These are phyloP conservation scores for Schoenoplectus triqueter DNA, from an alignment of 202 grass and related monocot genomes.

Conservation along the genomic window DNA sequence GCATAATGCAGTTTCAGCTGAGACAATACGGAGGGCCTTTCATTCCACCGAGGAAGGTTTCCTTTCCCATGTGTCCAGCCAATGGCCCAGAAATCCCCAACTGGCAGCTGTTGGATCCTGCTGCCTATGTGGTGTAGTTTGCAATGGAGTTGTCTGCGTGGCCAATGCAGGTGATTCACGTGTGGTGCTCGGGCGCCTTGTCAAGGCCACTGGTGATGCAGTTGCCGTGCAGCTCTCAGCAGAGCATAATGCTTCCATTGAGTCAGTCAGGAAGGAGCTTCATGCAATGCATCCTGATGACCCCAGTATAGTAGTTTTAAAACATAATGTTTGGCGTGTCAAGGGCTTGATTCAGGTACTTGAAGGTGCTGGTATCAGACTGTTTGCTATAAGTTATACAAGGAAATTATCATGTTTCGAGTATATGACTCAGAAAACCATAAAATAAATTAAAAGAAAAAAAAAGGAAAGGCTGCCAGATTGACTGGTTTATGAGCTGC, in stretches of 20 bases:
- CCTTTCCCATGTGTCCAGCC: slow-evolving; percentile 64
- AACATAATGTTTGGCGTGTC: slow-evolving; percentile 96
- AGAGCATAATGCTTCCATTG: slow-evolving; percentile 73
- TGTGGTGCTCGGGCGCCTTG: slow-evolving; percentile 70
- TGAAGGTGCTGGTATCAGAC: background rate
- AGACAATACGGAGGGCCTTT: slow-evolving; percentile 77
- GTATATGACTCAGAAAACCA: too few species aligned
- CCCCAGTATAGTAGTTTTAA: slow-evolving; percentile 79
- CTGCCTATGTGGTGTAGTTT: slow-evolving; percentile 75
- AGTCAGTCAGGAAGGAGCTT: slow-evolving; percentile 79
- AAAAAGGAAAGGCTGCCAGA: too few species aligned
- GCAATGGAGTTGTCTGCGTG: slow-evolving; percentile 61
- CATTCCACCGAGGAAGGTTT: slow-evolving; percentile 88
- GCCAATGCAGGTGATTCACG: slow-evolving; percentile 84
- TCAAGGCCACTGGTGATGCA: slow-evolving; percentile 75
- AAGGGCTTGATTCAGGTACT: slow-evolving; percentile 93
- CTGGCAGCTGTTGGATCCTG: slow-evolving; percentile 89
- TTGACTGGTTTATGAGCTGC: background rate
- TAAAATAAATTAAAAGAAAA: too few species aligned
- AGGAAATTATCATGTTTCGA: background rate
- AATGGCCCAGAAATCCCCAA: slow-evolving; percentile 81
- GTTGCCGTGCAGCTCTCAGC: slow-evolving; percentile 71
- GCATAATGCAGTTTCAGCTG: slow-evolving; percentile 73
- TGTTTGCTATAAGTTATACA: background rate
- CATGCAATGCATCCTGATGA: slow-evolving; percentile 74